Conservation (phyloP, 768 basidiomycete genomes). For the Pleurotus djamor region DNA sequence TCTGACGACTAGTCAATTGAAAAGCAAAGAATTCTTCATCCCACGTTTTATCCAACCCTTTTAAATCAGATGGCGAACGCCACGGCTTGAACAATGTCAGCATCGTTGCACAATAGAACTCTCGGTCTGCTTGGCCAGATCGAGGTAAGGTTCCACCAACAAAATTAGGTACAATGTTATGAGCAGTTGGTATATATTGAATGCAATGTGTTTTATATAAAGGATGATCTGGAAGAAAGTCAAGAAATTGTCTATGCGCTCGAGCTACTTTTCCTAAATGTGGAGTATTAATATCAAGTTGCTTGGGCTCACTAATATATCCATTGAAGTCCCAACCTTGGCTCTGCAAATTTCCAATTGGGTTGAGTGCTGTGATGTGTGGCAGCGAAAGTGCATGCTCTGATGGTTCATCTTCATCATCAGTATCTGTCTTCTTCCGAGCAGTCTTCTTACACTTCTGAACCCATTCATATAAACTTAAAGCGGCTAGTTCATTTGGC, state of each 20-base stretch:
- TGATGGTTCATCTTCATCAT: too few relatives aligned
- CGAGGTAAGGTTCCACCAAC: not conserved
- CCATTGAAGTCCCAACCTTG: too few relatives aligned
- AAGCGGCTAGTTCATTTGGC: slow-evolving; percentile 14
- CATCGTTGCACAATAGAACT: slow-evolving; percentile 25
- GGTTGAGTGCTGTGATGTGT: too few relatives aligned
- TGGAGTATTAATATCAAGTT: too few relatives aligned
- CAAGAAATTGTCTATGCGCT: too few relatives aligned
- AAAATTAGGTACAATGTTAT: not conserved
- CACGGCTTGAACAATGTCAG: slow-evolving; percentile 22
- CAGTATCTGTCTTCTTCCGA: too few relatives aligned
- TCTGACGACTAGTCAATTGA: slow-evolving; percentile 12
- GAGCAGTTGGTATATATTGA: not conserved
- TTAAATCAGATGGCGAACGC: slow-evolving; percentile 18
- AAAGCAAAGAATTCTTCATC: slow-evolving; percentile 12
- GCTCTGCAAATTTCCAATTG: too few relatives aligned
- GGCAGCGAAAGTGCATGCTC: too few relatives aligned
- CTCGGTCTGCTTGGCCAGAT: slow-evolving; percentile 22
- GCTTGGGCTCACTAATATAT: too few relatives aligned
- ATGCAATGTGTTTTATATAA: not conserved
- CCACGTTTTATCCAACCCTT: slow-evolving; percentile 12
- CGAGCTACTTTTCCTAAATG: too few relatives aligned
- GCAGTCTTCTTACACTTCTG: not conserved
- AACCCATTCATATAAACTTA: slow-evolving; percentile 25
- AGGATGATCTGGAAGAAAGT: not conserved